A percentile compares a stretch with the other conserved stretches of the same genome.
phyloP scores from a whole-genome alignment of 179 eudicot species.

The Actinidia chinensis region DNA sequence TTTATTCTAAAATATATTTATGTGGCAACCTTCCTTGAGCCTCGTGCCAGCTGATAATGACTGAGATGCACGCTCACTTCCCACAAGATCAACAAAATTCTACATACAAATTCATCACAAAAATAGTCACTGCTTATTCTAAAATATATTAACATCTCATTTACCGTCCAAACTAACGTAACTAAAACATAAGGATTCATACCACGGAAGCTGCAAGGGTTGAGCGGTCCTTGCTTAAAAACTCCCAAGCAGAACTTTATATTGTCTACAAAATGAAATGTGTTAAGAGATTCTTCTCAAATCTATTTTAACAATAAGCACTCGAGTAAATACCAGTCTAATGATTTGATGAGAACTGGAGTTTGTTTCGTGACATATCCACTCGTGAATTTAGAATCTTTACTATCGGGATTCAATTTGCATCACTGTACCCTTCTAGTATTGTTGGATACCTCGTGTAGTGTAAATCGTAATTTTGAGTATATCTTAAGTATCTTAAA shows the following conservation, averaged over 20 bases:
- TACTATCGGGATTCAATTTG: too few relatives aligned
- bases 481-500: too few relatives aligned
- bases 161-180: slow-evolving; percentile 7
- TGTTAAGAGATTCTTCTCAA: neutral
- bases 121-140: neutral
- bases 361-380: slow-evolving; percentile 86
- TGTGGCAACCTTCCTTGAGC: slow-evolving; percentile 91
- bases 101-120: slow-evolving; percentile 26
- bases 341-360: slow-evolving; percentile 96
- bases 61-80: slow-evolving; percentile 99
- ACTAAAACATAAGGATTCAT: slow-evolving; percentile 25
- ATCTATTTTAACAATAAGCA: neutral
- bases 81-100: slow-evolving; percentile 99
- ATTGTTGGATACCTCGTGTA: too few relatives aligned
- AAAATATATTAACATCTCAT: neutral
- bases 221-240: slow-evolving; percentile 65
- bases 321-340: slow-evolving; percentile 60
- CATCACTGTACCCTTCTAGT: too few relatives aligned
- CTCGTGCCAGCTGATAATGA: slow-evolving; percentile 86
- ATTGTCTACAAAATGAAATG: slow-evolving; percentile 63
- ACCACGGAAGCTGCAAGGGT: slow-evolving; percentile 96
- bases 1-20: neutral
- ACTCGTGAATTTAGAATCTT: too few relatives aligned
- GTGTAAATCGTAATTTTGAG: too few relatives aligned
- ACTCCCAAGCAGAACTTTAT: slow-evolving; percentile 85